Conservation (phyloP, 176 grass and related monocot genomes). For the Oryza brachyantha region DNA sequence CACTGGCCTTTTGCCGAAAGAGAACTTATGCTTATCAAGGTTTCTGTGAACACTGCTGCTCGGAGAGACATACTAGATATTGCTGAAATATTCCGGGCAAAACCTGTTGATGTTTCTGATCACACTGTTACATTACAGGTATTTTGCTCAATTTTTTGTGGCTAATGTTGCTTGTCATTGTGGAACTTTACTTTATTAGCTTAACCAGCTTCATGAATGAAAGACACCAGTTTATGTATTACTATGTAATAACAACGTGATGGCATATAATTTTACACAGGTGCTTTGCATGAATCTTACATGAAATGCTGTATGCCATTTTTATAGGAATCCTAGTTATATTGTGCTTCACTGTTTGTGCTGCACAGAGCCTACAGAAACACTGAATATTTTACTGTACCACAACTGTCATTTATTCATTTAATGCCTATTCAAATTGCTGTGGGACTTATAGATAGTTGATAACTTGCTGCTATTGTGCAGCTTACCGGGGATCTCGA, state of each 20-base stretch:
- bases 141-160: background rate
- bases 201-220: background rate
- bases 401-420: constrained; percentile 10
- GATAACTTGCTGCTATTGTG: constrained; percentile 30
- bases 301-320: background rate
- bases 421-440: background rate
- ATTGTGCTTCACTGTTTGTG: background rate
- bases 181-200: background rate
- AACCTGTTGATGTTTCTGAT: constrained; percentile 86
- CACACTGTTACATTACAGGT: constrained; percentile 96
- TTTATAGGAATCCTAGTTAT: background rate
- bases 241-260: background rate
- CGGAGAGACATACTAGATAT: constrained; percentile 93
- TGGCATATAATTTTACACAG: background rate
- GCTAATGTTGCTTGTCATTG: constrained; percentile 9
- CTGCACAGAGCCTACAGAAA: background rate
- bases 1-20: constrained; percentile 84
- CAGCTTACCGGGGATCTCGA: constrained; percentile 88
- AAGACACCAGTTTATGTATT: background rate
- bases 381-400: background rate
- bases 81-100: constrained; percentile 86
- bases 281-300: background rate
- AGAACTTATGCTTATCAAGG: constrained; percentile 96
- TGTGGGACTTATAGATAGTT: constrained; percentile 18
- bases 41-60: constrained; percentile 82